Evolutionary conservation across 2,329 filamentous ascomycete genomes (phyloP).

Genomic region (Fusarium tanahbumbuense): DNA sequence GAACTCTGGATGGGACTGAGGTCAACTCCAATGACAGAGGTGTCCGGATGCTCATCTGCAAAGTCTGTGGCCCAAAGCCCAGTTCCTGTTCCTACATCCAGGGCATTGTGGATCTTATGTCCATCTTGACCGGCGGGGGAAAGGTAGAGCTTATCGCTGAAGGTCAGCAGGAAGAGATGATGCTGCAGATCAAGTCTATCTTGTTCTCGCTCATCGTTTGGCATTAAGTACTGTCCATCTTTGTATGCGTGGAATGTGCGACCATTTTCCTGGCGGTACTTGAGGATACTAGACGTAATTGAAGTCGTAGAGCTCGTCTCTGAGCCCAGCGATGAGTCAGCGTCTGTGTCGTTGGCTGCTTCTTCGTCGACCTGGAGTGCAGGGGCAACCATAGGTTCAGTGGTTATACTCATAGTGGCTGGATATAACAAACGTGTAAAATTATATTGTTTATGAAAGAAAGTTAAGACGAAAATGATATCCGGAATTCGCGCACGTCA

Average conservation of each 20-base stretch:
- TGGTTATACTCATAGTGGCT: neutral
- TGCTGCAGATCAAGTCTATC: conserved; percentile 41
- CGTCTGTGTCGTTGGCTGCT: neutral
- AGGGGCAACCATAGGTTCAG: neutral
- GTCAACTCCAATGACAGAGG: conserved; percentile 39
- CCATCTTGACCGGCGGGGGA: conserved; percentile 31
- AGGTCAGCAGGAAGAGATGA: conserved; percentile 45
- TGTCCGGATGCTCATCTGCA: conserved; percentile 37
- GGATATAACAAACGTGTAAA: rapidly evolving
- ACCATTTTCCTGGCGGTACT: conserved; percentile 46
- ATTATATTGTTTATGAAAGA: rapidly evolving
- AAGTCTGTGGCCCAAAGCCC: conserved; percentile 47
- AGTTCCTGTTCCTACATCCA: conserved; percentile 46
- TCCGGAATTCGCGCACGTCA: neutral
- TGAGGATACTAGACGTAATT: conserved; percentile 37
- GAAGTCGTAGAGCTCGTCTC: conserved; percentile 34
- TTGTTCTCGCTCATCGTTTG: conserved; percentile 35
- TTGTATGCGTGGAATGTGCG: conserved; percentile 48
- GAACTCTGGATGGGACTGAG: conserved; percentile 41
- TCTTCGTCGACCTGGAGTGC: conserved; percentile 14
- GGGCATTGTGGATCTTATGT: conserved; percentile 33
- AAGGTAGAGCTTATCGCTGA: conserved; percentile 41
- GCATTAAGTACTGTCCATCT: conserved; percentile 40
- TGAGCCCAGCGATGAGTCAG: neutral
- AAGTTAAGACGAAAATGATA: neutral